Evolutionary conservation across 352 stramenopile genomes (phyloP).

Genomic region (Phytophthora citricola): DNA sequence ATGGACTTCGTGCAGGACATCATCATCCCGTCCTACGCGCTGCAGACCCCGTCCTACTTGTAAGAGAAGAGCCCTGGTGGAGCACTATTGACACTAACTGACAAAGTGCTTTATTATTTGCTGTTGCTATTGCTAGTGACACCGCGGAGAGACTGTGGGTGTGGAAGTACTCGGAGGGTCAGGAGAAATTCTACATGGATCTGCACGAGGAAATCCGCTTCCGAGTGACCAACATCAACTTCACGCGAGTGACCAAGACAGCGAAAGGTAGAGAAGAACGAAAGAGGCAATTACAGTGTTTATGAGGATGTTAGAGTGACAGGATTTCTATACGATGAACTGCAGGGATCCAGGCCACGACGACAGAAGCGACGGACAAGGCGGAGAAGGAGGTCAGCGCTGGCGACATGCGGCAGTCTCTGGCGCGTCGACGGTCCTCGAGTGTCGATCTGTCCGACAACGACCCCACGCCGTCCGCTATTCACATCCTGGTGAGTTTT

Average conservation of each 20-base stretch:
- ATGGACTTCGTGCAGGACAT: conserved; percentile 93
- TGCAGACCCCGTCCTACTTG: conserved; percentile 91
- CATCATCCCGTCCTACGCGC: conserved; percentile 88
- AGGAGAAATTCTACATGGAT: conserved; percentile 91
- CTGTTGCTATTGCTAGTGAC: conserved; percentile 46
- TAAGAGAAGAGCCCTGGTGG: not conserved
- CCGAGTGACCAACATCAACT: conserved; percentile 90
- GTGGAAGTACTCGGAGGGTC: conserved; percentile 88
- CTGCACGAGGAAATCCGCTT: conserved; percentile 89
- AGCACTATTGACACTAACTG: not conserved
- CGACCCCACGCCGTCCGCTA: conserved; percentile 82
- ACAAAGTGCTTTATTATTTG: not conserved
- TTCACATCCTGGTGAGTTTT: conserved; percentile 79
- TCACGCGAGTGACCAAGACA: conserved; percentile 90
- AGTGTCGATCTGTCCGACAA: conserved; percentile 87
- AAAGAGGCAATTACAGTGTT: too few relatives aligned
- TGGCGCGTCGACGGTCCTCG: conserved; percentile 76
- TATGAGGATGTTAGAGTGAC: not conserved
- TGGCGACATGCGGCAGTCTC: conserved; percentile 74
- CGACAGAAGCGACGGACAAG: conserved; percentile 83
- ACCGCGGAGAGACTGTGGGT: conserved; percentile 82
- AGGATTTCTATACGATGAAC: not conserved
- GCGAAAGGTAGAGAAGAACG: conserved; percentile 52
- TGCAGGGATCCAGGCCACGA: conserved; percentile 85
- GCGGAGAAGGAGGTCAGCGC: conserved; percentile 46